phyloP scores from a whole-genome alignment of 2,329 filamentous ascomycete species.

The Pseudopithomyces chartarum region DNA sequence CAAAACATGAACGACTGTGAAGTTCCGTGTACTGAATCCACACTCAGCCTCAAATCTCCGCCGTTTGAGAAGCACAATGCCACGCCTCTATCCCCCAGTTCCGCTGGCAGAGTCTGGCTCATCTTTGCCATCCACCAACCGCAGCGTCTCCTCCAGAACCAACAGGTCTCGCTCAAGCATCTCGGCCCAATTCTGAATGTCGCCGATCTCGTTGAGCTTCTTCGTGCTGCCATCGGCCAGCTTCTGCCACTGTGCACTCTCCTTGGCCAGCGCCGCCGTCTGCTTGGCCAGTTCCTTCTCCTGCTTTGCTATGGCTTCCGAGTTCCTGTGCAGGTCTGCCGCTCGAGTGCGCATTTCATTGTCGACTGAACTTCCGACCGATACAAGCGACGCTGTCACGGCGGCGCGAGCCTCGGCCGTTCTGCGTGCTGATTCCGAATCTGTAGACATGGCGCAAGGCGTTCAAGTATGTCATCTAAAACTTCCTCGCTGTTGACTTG shows the following conservation, averaged over 20 bases:
- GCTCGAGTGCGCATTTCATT: constrained; percentile 71
- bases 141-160: constrained; percentile 48
- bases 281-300: constrained; percentile 67
- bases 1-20: no score
- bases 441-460: constrained; percentile 29
- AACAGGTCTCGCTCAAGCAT: constrained; percentile 62
- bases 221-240: constrained; percentile 67
- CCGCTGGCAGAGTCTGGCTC: constrained; percentile 38
- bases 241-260: constrained; percentile 68
- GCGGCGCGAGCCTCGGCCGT: constrained; percentile 57
- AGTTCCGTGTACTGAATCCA: background rate
- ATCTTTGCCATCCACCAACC: constrained; percentile 40
- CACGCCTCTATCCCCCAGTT: constrained; percentile 12
- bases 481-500: no score
- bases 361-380: constrained; percentile 72
- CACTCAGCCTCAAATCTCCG: background rate
- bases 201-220: constrained; percentile 76
- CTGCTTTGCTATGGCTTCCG: constrained; percentile 67
- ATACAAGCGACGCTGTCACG: constrained; percentile 55
- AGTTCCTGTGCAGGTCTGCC: constrained; percentile 70
- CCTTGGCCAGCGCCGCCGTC: constrained; percentile 63
- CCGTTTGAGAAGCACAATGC: constrained; percentile 14
- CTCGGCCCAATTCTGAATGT: constrained; percentile 88
- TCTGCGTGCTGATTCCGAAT: constrained; percentile 38
- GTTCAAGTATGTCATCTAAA: background rate